Base-by-base conservation (phyloP, 1,284 basidiomycete genomes). In the Vanrija pseudolonga region DNA sequence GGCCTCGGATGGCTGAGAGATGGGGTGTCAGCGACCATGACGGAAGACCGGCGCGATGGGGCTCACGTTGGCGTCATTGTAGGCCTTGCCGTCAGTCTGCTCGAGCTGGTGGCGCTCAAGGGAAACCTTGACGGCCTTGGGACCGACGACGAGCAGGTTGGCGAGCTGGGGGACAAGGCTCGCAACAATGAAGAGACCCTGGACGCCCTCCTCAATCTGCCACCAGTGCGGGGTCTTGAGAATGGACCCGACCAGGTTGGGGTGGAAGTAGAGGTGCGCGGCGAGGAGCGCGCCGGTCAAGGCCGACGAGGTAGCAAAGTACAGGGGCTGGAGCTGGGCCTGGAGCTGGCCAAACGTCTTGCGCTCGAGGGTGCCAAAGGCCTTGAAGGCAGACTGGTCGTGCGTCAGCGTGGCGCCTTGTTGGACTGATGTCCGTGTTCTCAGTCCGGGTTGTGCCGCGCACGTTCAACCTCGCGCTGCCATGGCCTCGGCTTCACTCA, bases 281-380 rank as follows among this genome's bases (percentile, higher is more conserved):
- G 76, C 78, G 41, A 89, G 74, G 23, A 91, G 79, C 14, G 76
- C 73, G 0, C 81, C 77, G 18, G 84, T 81, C 32, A 86, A 74
- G 18, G 73, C 63, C 39, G 86, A 81, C 23, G 84, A 85, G 44
- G 83, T 71, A 23, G 81, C 71, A 66, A 91, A 90, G 76, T 89
- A 91, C 53, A 86, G 71, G 1, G 89, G 88, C 73, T 89, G 88
- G 0, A 81, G 82, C 62, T 81, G 81, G 64, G 87, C 83, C 70
- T 91, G 88, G 37, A 92, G 80, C 56, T 24, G 41, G n/a, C 85
- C 83, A 62, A 91, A 91, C 57, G 86, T 84, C 51, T 86, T 83
- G 47, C 84, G 81, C 19, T 87, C 62, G 42, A 73, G 66, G 18
- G 66, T 63, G 19, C 57, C 58, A 65, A 58, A 71, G 4, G 64